Percentiles rank a stretch among this genome's conserved stretches.
Conservation (phyloP, 768 basidiomycete species). For the Sutorius australiensis region DNA sequence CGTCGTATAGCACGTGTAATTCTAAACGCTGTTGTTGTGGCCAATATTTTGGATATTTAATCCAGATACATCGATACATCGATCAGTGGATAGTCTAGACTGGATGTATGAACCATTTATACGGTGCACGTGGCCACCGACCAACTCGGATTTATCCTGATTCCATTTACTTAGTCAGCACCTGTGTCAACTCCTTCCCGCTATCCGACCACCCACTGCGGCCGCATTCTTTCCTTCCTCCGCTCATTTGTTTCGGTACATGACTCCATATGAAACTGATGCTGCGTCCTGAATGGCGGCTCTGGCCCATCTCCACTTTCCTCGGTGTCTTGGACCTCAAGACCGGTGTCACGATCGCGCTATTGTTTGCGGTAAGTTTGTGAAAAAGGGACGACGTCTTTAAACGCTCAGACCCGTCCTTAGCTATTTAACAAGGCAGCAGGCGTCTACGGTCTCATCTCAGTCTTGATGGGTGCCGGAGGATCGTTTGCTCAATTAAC, state of each 20-base stretch:
- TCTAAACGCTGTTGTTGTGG: too few species aligned
- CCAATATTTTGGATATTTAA: too few species aligned
- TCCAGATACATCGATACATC: too few species aligned
- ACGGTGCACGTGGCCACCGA: too few species aligned
- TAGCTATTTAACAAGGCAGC: conserved; percentile 96
- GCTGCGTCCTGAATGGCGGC: conserved; percentile 78
- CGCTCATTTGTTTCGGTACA: conserved; percentile 23
- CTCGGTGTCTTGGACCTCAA: conserved; percentile 89
- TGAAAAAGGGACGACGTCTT: background rate
- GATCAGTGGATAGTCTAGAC: too few species aligned
- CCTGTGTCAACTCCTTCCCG: background rate
- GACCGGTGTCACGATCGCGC: conserved; percentile 82
- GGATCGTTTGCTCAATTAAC: conserved; percentile 90
- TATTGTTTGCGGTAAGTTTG: conserved; percentile 79
- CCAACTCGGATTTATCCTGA: too few species aligned
- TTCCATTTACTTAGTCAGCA: conserved; percentile 18
- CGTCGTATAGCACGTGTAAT: too few species aligned
- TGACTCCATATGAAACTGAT: conserved; percentile 66
- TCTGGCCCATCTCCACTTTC: conserved; percentile 80
- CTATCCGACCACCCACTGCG: background rate
- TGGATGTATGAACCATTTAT: too few species aligned
- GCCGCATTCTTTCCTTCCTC: background rate
- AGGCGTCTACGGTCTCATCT: conserved; percentile 93
- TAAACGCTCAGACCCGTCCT: conserved; percentile 8
- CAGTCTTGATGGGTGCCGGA: conserved; percentile 85